Evolutionary conservation across 1,139 yeast genomes (phyloP).

Genomic region (Arxiozyma heterogenica): DNA sequence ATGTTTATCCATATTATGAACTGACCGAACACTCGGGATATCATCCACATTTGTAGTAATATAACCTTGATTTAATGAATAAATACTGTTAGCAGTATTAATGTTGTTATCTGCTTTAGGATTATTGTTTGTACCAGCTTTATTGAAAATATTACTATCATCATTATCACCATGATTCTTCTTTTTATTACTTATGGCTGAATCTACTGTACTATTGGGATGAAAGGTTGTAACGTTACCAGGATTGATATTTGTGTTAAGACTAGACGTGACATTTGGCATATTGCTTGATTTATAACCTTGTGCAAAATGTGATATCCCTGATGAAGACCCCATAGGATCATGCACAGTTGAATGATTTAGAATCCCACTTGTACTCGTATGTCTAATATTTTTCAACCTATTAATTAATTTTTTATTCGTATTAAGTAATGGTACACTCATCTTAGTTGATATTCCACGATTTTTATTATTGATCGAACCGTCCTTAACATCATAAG

Average conservation of each 20-base stretch:
- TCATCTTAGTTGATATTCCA: constrained; percentile 27
- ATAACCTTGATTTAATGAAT: neutral
- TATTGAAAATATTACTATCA: neutral
- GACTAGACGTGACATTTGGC: constrained; percentile 2
- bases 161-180: neutral
- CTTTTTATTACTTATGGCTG: neutral
- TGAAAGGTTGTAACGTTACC: constrained; percentile 7
- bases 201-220: neutral
- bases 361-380: constrained; percentile 28
- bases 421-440: constrained; percentile 27
- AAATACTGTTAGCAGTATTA: neutral
- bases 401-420: constrained; percentile 26
- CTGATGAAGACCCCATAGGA: neutral
- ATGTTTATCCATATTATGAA: constrained; percentile 10
- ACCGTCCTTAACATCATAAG: constrained; percentile 3
- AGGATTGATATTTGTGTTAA: constrained; percentile 8
- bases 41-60: constrained; percentile 11
- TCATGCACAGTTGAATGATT: constrained; percentile 1
- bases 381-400: constrained; percentile 27
- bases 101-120: neutral
- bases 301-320: constrained; percentile 2
- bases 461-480: constrained; percentile 6
- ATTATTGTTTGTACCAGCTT: neutral
- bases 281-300: neutral
- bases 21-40: constrained; percentile 17